Percentiles rank a stretch among this genome's conserved stretches.
phyloP scores from a whole-genome alignment of 2,329 filamentous ascomycete species.

The Chaetomiaceae sp. region DNA sequence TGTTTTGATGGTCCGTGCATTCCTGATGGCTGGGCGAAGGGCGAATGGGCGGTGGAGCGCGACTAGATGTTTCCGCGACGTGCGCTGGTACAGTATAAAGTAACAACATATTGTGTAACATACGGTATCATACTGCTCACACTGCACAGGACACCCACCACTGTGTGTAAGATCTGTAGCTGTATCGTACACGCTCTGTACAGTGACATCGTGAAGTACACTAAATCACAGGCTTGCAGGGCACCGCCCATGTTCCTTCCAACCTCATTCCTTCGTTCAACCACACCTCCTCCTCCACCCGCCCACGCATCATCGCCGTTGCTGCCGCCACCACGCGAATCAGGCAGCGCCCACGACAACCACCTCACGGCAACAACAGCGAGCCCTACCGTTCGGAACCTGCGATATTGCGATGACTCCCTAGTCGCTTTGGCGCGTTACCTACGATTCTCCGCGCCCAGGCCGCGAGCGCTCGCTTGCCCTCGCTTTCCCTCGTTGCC shows the following conservation, averaged over 20 bases:
- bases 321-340: background rate
- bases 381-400: background rate
- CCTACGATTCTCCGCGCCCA: background rate
- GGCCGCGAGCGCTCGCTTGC: too few species aligned
- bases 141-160: too few species aligned
- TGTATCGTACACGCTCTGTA: too few species aligned
- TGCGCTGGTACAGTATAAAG: background rate
- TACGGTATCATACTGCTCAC: background rate
- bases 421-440: background rate
- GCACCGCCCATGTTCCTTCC: slow-evolving; percentile 8
- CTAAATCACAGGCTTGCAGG: background rate
- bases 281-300: slow-evolving; percentile 8
- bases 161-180: too few species aligned
- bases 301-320: slow-evolving; percentile 6
- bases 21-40: slow-evolving; percentile 3
- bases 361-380: too few species aligned
- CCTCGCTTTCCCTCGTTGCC: slow-evolving; percentile 19
- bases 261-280: slow-evolving; percentile 11
- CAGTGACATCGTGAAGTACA: too few species aligned
- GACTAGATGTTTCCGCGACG: background rate
- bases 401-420: slow-evolving; percentile 9
- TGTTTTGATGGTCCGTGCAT: slow-evolving; percentile 14
- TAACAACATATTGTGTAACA: background rate
- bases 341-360: background rate
- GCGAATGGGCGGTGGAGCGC: slow-evolving; percentile 11